These are phyloP conservation scores for Rhizophora apiculata DNA, from an alignment of 345 rosid genomes.

Conservation along the genomic window DNA sequence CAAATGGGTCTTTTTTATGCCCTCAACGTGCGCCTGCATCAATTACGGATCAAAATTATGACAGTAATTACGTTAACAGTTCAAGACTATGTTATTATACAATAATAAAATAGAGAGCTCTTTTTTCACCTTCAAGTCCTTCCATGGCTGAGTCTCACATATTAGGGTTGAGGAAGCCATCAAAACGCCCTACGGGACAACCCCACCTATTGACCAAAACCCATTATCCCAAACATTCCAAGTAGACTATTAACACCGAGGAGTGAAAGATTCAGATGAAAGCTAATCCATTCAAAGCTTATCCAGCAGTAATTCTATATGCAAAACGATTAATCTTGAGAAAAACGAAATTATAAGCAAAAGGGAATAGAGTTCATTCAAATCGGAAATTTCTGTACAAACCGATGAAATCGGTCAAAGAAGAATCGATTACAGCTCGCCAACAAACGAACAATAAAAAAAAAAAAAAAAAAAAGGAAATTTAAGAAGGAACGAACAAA, in stretches of 20 bases:
- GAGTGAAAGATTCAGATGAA: too few species aligned
- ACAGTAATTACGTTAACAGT: not conserved
- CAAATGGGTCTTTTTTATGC: slow-evolving; percentile 66
- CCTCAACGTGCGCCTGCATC: slow-evolving; percentile 65
- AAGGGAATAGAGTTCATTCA: too few species aligned
- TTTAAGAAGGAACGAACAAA: slow-evolving; percentile 9
- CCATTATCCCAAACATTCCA: not conserved
- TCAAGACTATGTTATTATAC: not conserved
- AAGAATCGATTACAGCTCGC: too few species aligned
- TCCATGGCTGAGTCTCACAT: slow-evolving; percentile 73
- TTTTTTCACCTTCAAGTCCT: slow-evolving; percentile 68
- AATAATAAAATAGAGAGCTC: not conserved
- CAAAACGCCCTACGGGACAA: not conserved
- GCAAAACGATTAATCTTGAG: too few species aligned
- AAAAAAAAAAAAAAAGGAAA: not conserved
- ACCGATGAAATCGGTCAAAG: too few species aligned
- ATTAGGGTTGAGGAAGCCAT: slow-evolving; percentile 72
- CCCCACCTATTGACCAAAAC: not conserved
- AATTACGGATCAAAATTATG: not conserved
- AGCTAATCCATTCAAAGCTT: too few species aligned
- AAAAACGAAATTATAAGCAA: too few species aligned
- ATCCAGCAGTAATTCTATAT: too few species aligned
- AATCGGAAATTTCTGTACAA: too few species aligned
- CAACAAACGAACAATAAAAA: too few species aligned
- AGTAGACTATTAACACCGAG: too few species aligned